Base-by-base conservation (phyloP, 2,329 filamentous ascomycete genomes). In the Aspergillus brunneoviolaceus region DNA sequence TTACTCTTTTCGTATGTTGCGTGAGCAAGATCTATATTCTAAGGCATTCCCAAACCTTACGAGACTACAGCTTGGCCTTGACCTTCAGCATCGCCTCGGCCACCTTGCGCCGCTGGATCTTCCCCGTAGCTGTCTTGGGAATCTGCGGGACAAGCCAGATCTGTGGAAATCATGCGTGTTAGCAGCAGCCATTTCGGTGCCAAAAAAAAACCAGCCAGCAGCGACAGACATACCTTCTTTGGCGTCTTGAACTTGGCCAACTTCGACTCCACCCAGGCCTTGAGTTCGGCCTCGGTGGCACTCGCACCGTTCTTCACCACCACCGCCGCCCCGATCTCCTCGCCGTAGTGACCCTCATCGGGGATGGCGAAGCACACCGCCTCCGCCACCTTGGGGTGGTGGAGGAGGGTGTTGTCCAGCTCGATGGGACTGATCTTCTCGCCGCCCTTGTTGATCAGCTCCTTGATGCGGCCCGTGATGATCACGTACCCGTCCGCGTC, bases 381-480 rank as follows among this genome's bases (percentile, higher is more conserved):
- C 76, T 96, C 91, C 2, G 84, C 82, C 1, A 95, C 84, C 39
- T 86, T 84, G 10, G 89, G 85, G 72, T 94, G 86, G 59, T 89
- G 84, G n/a, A 88, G 83, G 29, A 96, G 80, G 12, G 90, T 86
- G 67, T 96, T 95, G 76, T 96, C 91, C 35, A 96, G 82, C 78
- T 96, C 91, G 58, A 95, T 93, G 1, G 92, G 91, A 66, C 87
- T 90, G 72, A 96, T 95, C 80, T 95, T 95, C 80, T 96, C 91
- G 61, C 91, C 91, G 58, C 89, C 91, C 77, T 94, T 93, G 78
- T 96, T 80, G 81, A 96, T 96, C 55, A 96, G 82, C 77, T 96
- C 92, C 82, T 96, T 96, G 79, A 96, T 96, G 56, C 92, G 84
- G n/a, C 92, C 92, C 0, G 92, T 96, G 76, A 96, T 94, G 70